These are phyloP conservation scores for Cyclaneusma minus DNA, from an alignment of 2,329 filamentous ascomycete genomes.

Conservation along the genomic window DNA sequence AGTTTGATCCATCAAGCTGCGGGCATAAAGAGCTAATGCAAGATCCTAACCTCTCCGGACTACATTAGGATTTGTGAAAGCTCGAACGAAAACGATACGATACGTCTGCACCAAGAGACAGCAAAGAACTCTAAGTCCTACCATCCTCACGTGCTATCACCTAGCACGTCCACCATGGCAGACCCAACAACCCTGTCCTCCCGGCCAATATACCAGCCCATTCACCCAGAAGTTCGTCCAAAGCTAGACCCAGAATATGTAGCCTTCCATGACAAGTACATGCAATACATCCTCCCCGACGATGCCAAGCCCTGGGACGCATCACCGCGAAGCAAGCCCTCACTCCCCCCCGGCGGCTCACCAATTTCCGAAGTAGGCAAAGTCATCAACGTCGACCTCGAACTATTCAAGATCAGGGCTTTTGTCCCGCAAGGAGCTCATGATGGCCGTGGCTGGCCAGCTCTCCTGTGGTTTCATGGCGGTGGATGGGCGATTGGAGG, in stretches of 20 bases:
- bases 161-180: too few relatives aligned
- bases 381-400: slow-evolving; percentile 15
- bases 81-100: too few relatives aligned
- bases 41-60: too few relatives aligned
- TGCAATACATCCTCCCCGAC: slow-evolving; percentile 21
- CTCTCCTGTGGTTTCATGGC: slow-evolving; percentile 24
- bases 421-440: slow-evolving; percentile 16
- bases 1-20: too few relatives aligned
- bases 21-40: too few relatives aligned
- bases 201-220: too few relatives aligned
- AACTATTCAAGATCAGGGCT: slow-evolving; percentile 17
- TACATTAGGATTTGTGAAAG: too few relatives aligned
- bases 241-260: slow-evolving; percentile 23
- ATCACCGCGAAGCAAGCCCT: slow-evolving; percentile 12
- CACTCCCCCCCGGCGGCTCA: slow-evolving; percentile 14
- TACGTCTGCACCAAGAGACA: too few relatives aligned
- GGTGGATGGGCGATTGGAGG: slow-evolving; percentile 24
- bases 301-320: slow-evolving; percentile 21
- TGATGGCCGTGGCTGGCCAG: slow-evolving; percentile 19
- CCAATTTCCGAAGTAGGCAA: slow-evolving; percentile 15
- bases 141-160: too few relatives aligned
- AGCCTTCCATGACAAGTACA: slow-evolving; percentile 20
- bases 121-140: too few relatives aligned
- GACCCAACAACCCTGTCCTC: too few relatives aligned
- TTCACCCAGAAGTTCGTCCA: too few relatives aligned